Evolutionary conservation across 306 rosid species (phyloP).

Genomic region (Macrotyloma uniflorum): DNA sequence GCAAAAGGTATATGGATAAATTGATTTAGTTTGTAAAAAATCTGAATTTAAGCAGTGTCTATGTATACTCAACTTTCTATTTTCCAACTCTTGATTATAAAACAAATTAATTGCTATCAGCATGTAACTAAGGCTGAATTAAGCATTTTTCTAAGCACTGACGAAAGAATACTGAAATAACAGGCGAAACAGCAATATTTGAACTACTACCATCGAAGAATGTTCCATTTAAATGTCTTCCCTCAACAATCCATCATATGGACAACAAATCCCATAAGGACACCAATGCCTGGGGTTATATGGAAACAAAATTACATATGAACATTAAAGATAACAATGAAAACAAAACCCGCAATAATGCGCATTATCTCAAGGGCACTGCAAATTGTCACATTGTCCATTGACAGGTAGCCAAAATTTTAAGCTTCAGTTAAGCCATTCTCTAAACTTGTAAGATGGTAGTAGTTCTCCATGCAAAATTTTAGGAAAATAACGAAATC

Average conservation of each 20-base stretch:
- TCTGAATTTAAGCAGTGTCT: background rate
- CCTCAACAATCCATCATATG: conserved; percentile 29
- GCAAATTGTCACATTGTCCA: conserved; percentile 48
- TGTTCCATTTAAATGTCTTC: conserved; percentile 28
- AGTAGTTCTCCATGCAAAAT: conserved; percentile 50
- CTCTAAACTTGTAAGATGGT: conserved; percentile 39
- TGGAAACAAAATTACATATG: conserved; percentile 44
- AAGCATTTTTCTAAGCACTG: background rate
- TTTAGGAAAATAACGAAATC: conserved; percentile 37
- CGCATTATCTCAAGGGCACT: conserved; percentile 43
- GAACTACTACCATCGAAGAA: conserved; percentile 34
- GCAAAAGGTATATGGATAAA: background rate
- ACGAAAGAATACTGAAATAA: conserved; percentile 20
- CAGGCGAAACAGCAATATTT: conserved; percentile 14
- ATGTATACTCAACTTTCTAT: background rate
- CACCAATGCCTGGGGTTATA: conserved; percentile 8
- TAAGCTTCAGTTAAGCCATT: conserved; percentile 51
- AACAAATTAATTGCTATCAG: background rate
- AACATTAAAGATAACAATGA: conserved; percentile 30
- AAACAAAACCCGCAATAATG: conserved; percentile 44
- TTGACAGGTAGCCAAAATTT: conserved; percentile 67
- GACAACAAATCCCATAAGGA: conserved; percentile 36
- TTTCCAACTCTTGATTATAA: background rate
- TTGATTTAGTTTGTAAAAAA: background rate
- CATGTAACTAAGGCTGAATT: background rate